Conservation (phyloP, 164 flowering plant species). For the Paratinospora sagittata region DNA sequence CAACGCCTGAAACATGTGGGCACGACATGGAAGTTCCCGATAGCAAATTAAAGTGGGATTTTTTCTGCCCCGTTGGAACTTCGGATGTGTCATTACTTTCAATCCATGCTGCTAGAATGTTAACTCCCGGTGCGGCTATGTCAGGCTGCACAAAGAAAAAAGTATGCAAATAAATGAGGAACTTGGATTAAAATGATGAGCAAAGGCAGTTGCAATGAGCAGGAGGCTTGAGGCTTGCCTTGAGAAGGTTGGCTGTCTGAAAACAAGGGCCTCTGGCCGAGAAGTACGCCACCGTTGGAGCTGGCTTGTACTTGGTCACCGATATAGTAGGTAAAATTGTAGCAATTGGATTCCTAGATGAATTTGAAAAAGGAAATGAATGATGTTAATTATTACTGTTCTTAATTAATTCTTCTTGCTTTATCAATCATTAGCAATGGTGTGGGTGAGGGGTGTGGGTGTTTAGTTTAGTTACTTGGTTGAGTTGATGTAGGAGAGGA, state of each 20-base stretch:
- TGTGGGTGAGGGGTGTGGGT: no score
- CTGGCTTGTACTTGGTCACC: conserved; percentile 41
- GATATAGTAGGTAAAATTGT: conserved; percentile 54
- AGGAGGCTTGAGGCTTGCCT: conserved; percentile 36
- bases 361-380: not conserved
- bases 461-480: conserved; percentile 34
- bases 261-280: conserved; percentile 70
- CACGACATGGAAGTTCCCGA: conserved; percentile 94
- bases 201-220: not conserved
- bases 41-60: conserved; percentile 46
- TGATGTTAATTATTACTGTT: no score
- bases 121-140: conserved; percentile 79
- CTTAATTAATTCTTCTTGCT: no score
- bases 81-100: conserved; percentile 34
- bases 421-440: not conserved
- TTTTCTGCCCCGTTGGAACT: conserved; percentile 33
- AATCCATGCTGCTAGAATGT: conserved; percentile 75
- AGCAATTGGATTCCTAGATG: conserved; percentile 48
- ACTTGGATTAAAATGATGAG: not conserved
- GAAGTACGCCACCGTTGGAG: conserved; percentile 56
- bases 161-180: not conserved
- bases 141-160: conserved; percentile 61
- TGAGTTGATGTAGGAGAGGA: conserved; percentile 59
- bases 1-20: conserved; percentile 78
- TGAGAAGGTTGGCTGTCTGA: conserved; percentile 47